Conservation (phyloP, 257 asterid species). For the Nicotiana undulata region DNA sequence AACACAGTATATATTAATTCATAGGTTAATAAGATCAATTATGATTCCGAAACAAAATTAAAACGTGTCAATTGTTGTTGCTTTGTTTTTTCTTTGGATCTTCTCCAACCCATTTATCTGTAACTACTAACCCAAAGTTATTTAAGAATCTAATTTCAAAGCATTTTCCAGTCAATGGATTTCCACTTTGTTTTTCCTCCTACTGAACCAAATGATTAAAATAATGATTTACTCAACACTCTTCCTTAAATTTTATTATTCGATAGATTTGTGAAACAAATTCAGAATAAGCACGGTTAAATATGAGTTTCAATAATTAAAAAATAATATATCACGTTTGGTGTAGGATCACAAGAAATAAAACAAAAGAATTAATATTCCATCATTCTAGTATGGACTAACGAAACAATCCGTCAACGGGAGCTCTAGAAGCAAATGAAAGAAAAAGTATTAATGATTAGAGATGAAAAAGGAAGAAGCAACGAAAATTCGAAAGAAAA, state of each 20-base stretch:
- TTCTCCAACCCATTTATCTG: background rate
- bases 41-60: background rate
- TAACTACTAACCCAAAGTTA: background rate
- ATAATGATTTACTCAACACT: background rate
- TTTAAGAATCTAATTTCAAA: background rate
- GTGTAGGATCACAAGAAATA: too few species aligned
- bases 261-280: background rate
- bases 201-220: background rate
- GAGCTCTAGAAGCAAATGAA: too few species aligned
- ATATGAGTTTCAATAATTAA: too few species aligned
- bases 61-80: background rate
- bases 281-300: background rate
- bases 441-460: too few species aligned
- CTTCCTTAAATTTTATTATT: background rate
- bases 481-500: too few species aligned
- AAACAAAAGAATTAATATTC: too few species aligned
- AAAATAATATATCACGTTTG: too few species aligned
- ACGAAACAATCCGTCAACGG: too few species aligned
- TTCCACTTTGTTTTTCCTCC: background rate
- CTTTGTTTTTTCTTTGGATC: background rate
- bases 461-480: too few species aligned
- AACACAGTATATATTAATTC: background rate
- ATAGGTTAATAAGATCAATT: background rate
- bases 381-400: too few species aligned
- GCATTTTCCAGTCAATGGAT: background rate